Conservation (phyloP, 441 rosid species). For the Erodium texanum region DNA sequence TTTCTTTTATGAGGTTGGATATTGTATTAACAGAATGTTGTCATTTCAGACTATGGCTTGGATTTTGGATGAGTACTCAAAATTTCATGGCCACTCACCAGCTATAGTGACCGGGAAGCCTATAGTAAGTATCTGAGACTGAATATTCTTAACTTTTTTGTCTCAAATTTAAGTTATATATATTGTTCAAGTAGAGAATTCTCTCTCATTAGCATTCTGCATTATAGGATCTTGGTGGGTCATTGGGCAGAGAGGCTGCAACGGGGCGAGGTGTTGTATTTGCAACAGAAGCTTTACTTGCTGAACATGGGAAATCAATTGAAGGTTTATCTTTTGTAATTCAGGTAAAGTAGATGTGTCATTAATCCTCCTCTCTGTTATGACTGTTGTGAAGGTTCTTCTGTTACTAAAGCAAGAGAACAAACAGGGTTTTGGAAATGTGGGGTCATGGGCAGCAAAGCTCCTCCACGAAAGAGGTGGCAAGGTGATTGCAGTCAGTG, state of each 20-base stretch:
- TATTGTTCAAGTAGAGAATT: not conserved
- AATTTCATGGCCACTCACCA: constrained; percentile 93
- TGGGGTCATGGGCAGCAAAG: constrained; percentile 86
- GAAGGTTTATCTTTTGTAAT: constrained; percentile 64
- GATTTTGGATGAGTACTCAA: constrained; percentile 95
- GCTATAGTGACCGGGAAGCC: constrained; percentile 98
- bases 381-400: not conserved
- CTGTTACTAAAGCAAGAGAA: not conserved
- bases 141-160: not conserved
- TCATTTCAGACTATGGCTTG: constrained; percentile 82
- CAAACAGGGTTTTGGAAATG: constrained; percentile 84
- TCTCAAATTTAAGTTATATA: no score
- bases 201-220: constrained; percentile 13
- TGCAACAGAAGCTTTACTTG: constrained; percentile 87
- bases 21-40: not conserved
- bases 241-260: constrained; percentile 97
- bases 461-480: constrained; percentile 86
- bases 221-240: constrained; percentile 92
- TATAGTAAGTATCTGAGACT: constrained; percentile 38
- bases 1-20: not conserved
- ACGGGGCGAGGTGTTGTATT: constrained; percentile 88
- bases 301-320: constrained; percentile 73
- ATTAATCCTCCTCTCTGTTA: not conserved
- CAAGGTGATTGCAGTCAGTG: constrained; percentile 79
- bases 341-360: constrained; percentile 51